A percentile compares a stretch with the other conserved stretches of the same genome.
Evolutionary conservation across 495 filamentous ascomycete genomes (phyloP).

Genomic region (Talaromyces proteolyticus): DNA sequence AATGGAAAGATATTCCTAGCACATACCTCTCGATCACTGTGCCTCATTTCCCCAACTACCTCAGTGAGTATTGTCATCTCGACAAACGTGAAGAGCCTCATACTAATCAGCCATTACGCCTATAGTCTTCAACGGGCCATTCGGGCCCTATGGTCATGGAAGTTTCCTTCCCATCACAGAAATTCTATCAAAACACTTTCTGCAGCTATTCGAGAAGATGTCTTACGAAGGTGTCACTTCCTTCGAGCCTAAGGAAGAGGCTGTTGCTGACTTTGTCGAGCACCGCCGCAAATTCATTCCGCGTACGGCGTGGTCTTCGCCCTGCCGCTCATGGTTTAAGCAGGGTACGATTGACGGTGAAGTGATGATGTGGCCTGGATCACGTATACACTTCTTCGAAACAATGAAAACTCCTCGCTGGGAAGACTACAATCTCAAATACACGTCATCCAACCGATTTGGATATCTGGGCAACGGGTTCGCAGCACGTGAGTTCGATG

Average conservation of each 20-base stretch:
- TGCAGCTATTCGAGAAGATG: constrained; percentile 28
- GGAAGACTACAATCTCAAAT: constrained; percentile 40
- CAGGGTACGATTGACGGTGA: constrained; percentile 10
- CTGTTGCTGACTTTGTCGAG: constrained; percentile 23
- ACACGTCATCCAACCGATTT: constrained; percentile 36
- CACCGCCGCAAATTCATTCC: constrained; percentile 26
- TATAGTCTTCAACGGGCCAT: constrained; percentile 29
- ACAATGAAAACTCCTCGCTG: constrained; percentile 34
- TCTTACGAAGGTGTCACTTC: constrained; percentile 20
- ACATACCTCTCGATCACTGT: constrained; percentile 55
- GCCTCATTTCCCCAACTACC: constrained; percentile 62
- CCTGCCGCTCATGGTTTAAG: constrained; percentile 43
- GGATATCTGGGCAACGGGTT: constrained; percentile 43
- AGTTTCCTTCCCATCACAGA: constrained; percentile 26
- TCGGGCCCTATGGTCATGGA: constrained; percentile 29
- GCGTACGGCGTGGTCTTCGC: constrained; percentile 29
- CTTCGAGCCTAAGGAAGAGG: constrained; percentile 19
- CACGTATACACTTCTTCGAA: constrained; percentile 45
- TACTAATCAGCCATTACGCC: too few species aligned
- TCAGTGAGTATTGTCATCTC: constrained; percentile 45
- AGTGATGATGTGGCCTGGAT: constrained; percentile 26
- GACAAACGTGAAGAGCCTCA: too few species aligned
- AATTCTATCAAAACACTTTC: constrained; percentile 33
- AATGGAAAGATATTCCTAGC: constrained; percentile 45
- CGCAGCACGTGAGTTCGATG: constrained; percentile 13